Percentiles rank a stretch among this genome's conserved stretches.
Evolutionary conservation across 345 rosid genomes (phyloP).

Genomic region (Viola odorata): DNA sequence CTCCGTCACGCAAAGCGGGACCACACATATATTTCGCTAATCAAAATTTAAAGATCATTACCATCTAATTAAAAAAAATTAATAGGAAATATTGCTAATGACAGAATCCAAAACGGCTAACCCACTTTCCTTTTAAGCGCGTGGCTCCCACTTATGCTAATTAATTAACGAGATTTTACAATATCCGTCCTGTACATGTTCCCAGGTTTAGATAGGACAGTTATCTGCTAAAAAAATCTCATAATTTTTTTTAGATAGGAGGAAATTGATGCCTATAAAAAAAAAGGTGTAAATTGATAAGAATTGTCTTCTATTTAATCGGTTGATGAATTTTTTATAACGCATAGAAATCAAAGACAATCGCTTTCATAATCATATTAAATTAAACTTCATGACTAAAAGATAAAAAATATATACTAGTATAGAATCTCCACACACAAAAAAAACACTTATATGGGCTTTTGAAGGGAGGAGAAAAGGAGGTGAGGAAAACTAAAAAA

Average conservation of each 20-base stretch:
- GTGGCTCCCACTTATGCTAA: not conserved
- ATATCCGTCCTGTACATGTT: not conserved
- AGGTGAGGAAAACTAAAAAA: conserved; percentile 9
- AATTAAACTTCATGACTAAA: not conserved
- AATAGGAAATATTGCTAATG: not conserved
- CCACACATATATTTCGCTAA: not conserved
- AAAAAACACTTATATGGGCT: conserved; percentile 17
- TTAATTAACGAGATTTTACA: not conserved
- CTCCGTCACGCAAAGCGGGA: not conserved
- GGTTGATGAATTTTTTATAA: not conserved
- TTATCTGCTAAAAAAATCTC: no score
- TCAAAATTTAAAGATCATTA: conserved; percentile 1
- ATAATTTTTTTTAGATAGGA: no score
- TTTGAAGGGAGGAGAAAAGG: conserved; percentile 13
- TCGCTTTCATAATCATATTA: conserved; percentile 28
- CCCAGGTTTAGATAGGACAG: not conserved
- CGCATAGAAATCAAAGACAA: conserved; percentile 26
- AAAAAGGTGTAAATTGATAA: no score
- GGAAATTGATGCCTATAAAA: no score
- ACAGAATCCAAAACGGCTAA: not conserved
- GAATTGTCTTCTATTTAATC: no score
- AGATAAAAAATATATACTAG: not conserved
- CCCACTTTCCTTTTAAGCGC: conserved; percentile 6
- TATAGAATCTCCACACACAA: not conserved
- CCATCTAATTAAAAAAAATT: not conserved